Conservation (phyloP, 768 basidiomycete genomes). For the Tricholoma flavovirens region DNA sequence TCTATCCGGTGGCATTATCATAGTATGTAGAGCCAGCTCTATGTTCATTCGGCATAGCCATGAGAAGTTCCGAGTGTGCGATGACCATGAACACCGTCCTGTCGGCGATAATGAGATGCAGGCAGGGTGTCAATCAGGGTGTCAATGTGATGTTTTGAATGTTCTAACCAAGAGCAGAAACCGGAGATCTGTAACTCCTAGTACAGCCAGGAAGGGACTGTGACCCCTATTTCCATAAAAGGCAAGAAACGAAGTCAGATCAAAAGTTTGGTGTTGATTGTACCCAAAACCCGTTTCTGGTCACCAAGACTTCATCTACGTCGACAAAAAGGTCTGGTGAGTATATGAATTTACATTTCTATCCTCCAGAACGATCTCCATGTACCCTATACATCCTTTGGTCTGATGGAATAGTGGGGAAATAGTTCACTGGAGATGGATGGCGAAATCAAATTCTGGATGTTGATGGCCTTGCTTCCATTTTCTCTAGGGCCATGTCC, state of each 20-base stretch:
- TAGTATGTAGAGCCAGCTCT: too few relatives aligned
- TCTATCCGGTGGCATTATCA: too few relatives aligned
- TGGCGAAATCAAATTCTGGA: conserved; percentile 35
- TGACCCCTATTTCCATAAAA: conserved; percentile 9
- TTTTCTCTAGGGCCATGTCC: conserved; percentile 53
- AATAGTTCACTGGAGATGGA: conserved; percentile 44
- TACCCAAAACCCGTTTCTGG: conserved; percentile 22
- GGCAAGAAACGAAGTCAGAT: conserved; percentile 7
- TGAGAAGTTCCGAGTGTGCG: too few relatives aligned
- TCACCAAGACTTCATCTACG: conserved; percentile 31
- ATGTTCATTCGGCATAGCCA: too few relatives aligned
- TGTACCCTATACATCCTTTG: conserved; percentile 17
- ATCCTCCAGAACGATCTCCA: conserved; percentile 18
- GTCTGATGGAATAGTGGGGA: conserved; percentile 18
- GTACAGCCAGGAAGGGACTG: neutral
- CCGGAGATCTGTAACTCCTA: neutral
- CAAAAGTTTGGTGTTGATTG: conserved; percentile 28
- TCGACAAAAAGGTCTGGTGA: conserved; percentile 68
- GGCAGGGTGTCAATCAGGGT: too few relatives aligned
- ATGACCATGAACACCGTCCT: too few relatives aligned
- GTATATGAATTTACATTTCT: conserved; percentile 34
- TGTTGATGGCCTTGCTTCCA: conserved; percentile 39
- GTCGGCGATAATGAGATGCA: too few relatives aligned
- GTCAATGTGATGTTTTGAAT: neutral
- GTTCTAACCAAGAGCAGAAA: neutral